Conservation (phyloP, 768 basidiomycete species). For the Collybiopsis confluens region DNA sequence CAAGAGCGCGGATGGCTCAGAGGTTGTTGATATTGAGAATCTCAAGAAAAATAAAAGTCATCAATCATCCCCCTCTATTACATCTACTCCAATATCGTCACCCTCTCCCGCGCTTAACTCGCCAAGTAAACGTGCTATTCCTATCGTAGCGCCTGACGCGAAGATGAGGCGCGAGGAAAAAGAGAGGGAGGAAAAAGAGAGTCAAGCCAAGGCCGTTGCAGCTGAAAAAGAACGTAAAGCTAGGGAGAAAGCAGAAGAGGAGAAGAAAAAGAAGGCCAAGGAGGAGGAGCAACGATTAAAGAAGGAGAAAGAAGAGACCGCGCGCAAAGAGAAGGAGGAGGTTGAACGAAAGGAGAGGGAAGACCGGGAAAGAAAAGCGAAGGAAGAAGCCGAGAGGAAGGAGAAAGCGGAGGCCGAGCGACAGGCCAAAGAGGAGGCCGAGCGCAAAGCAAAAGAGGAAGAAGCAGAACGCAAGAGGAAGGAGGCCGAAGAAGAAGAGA, state of each 20-base stretch:
- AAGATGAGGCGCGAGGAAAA: conserved; percentile 45
- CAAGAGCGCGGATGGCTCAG: conserved; percentile 59
- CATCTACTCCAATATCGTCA: conserved; percentile 33
- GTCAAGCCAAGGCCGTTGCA: conserved; percentile 8
- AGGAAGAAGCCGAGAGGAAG: conserved; percentile 39
- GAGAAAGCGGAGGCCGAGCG: conserved; percentile 27
- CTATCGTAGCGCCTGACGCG: conserved; percentile 63
- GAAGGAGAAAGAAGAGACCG: conserved; percentile 14
- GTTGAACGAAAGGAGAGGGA: conserved; percentile 25
- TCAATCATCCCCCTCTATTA: conserved; percentile 25
- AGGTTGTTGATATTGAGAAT: conserved; percentile 57
- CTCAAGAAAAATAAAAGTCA: conserved; percentile 47
- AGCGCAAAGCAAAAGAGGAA: conserved; percentile 22
- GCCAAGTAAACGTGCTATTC: conserved; percentile 39
- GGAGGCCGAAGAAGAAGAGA: conserved; percentile 25
- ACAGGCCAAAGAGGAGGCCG: conserved; percentile 28
- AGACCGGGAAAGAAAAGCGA: conserved; percentile 39
- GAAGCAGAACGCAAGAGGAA: conserved; percentile 16
- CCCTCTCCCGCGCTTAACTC: conserved; percentile 27
- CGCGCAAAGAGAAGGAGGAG: conserved; percentile 30
- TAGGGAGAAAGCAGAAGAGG: conserved; percentile 32
- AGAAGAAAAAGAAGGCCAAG: conserved; percentile 22
- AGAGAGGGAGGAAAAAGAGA: conserved; percentile 33
- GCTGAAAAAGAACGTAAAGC: conserved; percentile 30
- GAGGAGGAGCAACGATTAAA: conserved; percentile 27